phyloP scores from a whole-genome alignment of 2,329 filamentous ascomycete species.

The Xylariaceae sp. region DNA sequence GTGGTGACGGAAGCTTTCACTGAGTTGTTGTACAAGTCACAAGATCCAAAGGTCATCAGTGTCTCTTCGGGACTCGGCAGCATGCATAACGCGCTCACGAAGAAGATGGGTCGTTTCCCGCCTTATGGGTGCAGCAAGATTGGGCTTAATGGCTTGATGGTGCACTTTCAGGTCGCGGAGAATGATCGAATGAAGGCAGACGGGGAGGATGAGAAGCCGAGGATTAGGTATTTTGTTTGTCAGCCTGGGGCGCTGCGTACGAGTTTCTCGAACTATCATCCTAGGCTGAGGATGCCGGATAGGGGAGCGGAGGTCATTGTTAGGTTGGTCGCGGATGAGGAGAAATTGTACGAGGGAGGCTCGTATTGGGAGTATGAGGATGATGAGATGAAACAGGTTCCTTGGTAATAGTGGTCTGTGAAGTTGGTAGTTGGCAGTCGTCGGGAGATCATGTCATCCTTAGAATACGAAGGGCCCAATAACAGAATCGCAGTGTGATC shows the following conservation, averaged over 20 bases:
- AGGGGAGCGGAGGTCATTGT: conserved; percentile 7
- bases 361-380: conserved; percentile 8
- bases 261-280: not conserved
- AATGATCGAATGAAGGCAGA: conserved; percentile 4
- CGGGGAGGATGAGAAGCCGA: not conserved
- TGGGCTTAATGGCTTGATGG: conserved; percentile 8
- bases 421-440: too few species aligned
- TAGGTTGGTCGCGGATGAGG: conserved; percentile 1
- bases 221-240: conserved; percentile 1
- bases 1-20: conserved; percentile 4
- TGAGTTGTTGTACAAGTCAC: not conserved
- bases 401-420: conserved; percentile 1
- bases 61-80: conserved; percentile 10
- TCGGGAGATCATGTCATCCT: too few species aligned
- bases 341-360: conserved; percentile 4
- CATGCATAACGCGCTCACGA: conserved; percentile 1
- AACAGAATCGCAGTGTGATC: too few species aligned
- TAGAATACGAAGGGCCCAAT: too few species aligned
- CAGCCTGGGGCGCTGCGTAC: conserved; percentile 4
- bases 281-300: not conserved
- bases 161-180: conserved; percentile 9
- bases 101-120: conserved; percentile 1
- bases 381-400: conserved; percentile 3
- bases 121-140: conserved; percentile 8
- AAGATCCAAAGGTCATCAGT: conserved; percentile 7